phyloP scores from a whole-genome alignment of 805 yeast species.

The Myxozyma monticola region DNA sequence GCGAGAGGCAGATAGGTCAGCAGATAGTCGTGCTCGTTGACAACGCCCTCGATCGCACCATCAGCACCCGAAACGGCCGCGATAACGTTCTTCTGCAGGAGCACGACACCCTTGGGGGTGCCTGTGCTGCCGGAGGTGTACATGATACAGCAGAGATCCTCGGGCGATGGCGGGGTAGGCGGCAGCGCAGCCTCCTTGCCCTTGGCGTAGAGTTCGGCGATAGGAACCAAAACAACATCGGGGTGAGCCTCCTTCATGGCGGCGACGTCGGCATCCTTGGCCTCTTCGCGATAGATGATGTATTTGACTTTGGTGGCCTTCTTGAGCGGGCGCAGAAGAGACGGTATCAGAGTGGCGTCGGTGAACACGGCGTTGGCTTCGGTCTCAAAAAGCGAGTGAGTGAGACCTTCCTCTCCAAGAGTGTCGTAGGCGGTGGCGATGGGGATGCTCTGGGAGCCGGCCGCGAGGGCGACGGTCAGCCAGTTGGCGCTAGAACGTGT shows the following conservation, averaged over 20 bases:
- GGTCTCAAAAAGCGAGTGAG: slow-evolving; percentile 82
- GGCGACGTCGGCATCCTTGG: slow-evolving; percentile 50
- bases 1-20: slow-evolving; percentile 93
- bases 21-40: slow-evolving; percentile 64
- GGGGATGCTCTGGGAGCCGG: slow-evolving; percentile 76
- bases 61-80: slow-evolving; percentile 87
- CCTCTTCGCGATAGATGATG: slow-evolving; percentile 62
- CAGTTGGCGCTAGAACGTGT: slow-evolving; percentile 21
- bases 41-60: slow-evolving; percentile 52
- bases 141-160: slow-evolving; percentile 73
- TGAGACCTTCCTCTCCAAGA: slow-evolving; percentile 74
- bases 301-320: slow-evolving; percentile 60
- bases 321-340: slow-evolving; percentile 71
- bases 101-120: slow-evolving; percentile 78
- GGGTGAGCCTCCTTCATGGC: slow-evolving; percentile 69
- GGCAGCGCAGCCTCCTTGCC: slow-evolving; percentile 57
- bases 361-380: slow-evolving; percentile 77
- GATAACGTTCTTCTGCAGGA: slow-evolving; percentile 64
- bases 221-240: slow-evolving; percentile 65
- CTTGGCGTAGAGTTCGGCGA: slow-evolving; percentile 56
- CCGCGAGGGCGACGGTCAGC: slow-evolving; percentile 40
- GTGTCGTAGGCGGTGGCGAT: slow-evolving; percentile 96
- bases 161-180: slow-evolving; percentile 52
- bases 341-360: slow-evolving; percentile 69
- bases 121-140: slow-evolving; percentile 88